phyloP scores from a whole-genome alignment of 306 rosid species.

The Parietaria judaica region DNA sequence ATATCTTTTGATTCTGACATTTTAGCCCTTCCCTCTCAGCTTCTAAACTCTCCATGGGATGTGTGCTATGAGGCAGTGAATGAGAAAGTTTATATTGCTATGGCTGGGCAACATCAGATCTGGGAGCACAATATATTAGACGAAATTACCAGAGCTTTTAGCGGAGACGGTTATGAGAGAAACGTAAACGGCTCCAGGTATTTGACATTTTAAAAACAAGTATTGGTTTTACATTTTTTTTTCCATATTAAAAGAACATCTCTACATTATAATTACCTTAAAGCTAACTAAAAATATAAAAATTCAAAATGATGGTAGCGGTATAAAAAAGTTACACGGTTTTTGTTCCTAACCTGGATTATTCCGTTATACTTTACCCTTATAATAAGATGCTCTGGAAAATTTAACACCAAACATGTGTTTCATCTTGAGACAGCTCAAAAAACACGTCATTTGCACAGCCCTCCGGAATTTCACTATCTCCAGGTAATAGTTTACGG shows the following conservation, averaged over 20 bases:
- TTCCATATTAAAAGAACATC: too few species aligned
- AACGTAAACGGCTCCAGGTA: conserved; percentile 92
- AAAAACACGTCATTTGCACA: conserved; percentile 84
- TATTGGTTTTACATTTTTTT: too few species aligned
- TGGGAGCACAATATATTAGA: conserved; percentile 69
- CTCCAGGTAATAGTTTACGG: conserved; percentile 55
- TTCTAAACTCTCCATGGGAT: conserved; percentile 99
- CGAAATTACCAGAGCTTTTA: conserved; percentile 60
- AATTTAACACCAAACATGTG: conserved; percentile 8
- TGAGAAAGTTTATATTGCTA: conserved; percentile 79
- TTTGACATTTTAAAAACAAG: not conserved
- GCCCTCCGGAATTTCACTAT: conserved; percentile 89
- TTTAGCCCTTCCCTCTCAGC: conserved; percentile 39
- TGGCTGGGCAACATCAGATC: conserved; percentile 97
- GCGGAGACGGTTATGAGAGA: conserved; percentile 95
- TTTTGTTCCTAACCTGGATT: too few species aligned
- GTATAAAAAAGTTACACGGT: too few species aligned
- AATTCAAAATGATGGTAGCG: too few species aligned
- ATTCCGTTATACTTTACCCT: too few species aligned
- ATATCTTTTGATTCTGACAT: too few species aligned
- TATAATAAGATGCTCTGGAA: not conserved
- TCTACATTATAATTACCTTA: too few species aligned
- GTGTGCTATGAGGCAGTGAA: conserved; percentile 80
- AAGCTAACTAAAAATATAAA: too few species aligned
- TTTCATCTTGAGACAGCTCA: conserved; percentile 43